Evolutionary conservation across 257 asterid genomes (phyloP), one percentile per base, ranked within the genome.

Genomic region (Datura wrightii): DNA sequence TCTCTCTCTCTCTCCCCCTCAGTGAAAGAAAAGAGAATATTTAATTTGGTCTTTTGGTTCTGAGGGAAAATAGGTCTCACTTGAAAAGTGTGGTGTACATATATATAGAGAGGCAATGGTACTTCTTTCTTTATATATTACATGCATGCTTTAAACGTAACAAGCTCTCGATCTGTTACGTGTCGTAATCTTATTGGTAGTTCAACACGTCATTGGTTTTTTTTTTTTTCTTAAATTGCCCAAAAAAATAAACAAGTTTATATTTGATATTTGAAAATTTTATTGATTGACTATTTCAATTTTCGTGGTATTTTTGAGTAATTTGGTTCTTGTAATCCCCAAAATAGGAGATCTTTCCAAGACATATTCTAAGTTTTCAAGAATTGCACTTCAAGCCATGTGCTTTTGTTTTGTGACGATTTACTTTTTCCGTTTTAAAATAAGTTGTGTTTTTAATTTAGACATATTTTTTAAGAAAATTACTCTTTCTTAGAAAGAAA

Each of bases 131-230:
- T 18, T 48, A 39, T 39, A 24, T 14, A 50, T 50, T 39, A 72
- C 80, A 88, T 88, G 91, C 89, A 85, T 56, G 81, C 80, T 82
- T 63, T 69, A 85, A 72, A 87, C 89, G 89, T 85, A 87, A 79
- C 79, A 6, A 48, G 62, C 62, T 14, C 3, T 79, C 5, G 3
- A 10, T 2, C 1, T 0, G 42, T 48, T 3, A 74, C 80, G 80
- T 74, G 80, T 74, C 80, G 10, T 46, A 5, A 11, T 24, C 0
- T 24, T 6, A 74, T 48, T 48, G 59, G 80, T 46, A n/a, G 59
- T 48, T 24, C 0, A 6, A 74, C 80, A 74, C 80, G 59, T 74
- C 59, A 74, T 19, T 3, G 37, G 3, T 60, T 2, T 19, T 2
- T 60, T 19, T 19, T 24, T 24, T 24, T 24, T 24, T 24, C 31